Percentiles rank a stretch among this genome's conserved stretches.
Evolutionary conservation across 305 asterid species (phyloP).

Genomic region (Vinca major): DNA sequence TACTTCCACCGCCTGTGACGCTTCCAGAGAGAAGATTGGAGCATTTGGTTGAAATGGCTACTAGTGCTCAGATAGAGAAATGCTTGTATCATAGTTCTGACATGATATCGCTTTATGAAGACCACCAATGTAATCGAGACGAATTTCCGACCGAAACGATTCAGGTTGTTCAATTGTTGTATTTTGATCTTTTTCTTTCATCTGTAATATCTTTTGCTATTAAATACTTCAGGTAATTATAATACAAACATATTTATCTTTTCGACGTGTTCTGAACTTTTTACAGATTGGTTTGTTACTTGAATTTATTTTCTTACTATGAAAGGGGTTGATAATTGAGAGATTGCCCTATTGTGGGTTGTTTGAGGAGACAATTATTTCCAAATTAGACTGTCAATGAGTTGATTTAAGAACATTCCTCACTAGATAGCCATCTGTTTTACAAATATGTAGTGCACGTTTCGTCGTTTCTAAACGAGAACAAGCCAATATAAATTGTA

Average conservation of each 20-base stretch:
- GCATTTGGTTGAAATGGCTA: constrained; percentile 66
- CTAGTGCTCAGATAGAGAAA: constrained; percentile 53
- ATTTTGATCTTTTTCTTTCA: neutral
- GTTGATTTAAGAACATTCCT: neutral
- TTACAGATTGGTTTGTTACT: neutral
- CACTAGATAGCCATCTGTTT: neutral
- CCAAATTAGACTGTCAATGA: neutral
- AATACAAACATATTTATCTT: neutral
- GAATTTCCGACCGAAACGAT: constrained; percentile 66
- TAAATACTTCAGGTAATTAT: too few relatives aligned
- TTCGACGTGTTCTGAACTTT: neutral
- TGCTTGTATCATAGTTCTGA: constrained; percentile 60
- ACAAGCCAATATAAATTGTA: neutral
- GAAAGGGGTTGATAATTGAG: neutral
- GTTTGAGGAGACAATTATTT: neutral
- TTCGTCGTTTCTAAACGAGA: neutral
- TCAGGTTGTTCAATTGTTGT: constrained; percentile 49
- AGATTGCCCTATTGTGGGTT: neutral
- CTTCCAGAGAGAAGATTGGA: constrained; percentile 81
- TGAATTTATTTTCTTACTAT: neutral
- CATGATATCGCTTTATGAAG: constrained; percentile 53
- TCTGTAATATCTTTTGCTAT: constrained; percentile 2
- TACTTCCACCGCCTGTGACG: constrained; percentile 67
- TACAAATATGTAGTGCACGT: neutral
- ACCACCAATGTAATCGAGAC: constrained; percentile 62